These are phyloP conservation scores for Corinectria fuckeliana DNA, from an alignment of 2,329 filamentous ascomycete species.

Conservation along the genomic window DNA sequence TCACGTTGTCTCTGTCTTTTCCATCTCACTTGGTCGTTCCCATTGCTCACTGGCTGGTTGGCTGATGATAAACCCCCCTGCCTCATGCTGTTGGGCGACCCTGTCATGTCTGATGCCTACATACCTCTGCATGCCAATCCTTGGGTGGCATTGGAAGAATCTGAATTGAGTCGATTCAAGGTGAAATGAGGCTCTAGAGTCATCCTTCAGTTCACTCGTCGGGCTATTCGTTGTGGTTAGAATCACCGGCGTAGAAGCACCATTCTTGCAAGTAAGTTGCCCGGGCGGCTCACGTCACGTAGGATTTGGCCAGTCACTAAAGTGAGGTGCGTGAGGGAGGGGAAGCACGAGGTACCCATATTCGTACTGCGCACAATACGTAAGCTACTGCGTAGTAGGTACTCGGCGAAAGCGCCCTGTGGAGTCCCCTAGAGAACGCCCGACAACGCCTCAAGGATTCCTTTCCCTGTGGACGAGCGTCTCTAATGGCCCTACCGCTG, in stretches of 20 bases:
- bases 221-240: neutral
- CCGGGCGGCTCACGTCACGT: too few relatives aligned
- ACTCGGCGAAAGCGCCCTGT: neutral
- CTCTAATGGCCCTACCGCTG: neutral
- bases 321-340: too few relatives aligned
- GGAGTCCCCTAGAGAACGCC: conserved; percentile 14
- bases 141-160: neutral
- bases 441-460: neutral
- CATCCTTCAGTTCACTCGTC: too few relatives aligned
- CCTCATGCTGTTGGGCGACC: neutral
- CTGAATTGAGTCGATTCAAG: neutral
- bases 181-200: neutral
- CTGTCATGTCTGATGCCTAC: neutral
- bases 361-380: too few relatives aligned
- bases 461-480: neutral
- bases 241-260: neutral
- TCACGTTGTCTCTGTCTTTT: neutral
- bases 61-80: conserved; percentile 14
- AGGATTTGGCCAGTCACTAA: too few relatives aligned
- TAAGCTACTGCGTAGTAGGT: neutral
- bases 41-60: conserved; percentile 3
- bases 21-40: neutral
- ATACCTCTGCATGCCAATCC: neutral
- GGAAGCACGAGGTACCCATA: neutral
- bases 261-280: neutral